Evolutionary conservation across 805 yeast species (phyloP).

Genomic region (Candida hungchunana): DNA sequence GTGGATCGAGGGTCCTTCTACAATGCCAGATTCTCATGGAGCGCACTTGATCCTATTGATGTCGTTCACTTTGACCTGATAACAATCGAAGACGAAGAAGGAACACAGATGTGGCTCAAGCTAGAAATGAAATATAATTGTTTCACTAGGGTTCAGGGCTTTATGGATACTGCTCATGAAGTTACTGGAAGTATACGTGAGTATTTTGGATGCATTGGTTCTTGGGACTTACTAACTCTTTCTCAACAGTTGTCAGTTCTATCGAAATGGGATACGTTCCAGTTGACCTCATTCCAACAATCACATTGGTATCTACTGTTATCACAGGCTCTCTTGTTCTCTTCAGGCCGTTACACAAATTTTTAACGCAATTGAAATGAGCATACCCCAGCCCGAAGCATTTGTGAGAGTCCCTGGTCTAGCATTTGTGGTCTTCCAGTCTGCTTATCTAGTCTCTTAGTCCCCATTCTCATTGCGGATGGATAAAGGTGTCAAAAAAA

Average conservation of each 20-base stretch:
- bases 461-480: too few relatives aligned
- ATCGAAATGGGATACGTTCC: constrained; percentile 8
- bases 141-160: constrained; percentile 8
- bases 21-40: constrained; percentile 23
- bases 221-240: constrained; percentile 1
- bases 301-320: constrained; percentile 2
- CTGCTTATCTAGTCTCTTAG: too few relatives aligned
- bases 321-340: constrained; percentile 1
- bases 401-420: not conserved
- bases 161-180: not conserved
- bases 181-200: constrained; percentile 15
- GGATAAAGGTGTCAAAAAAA: too few relatives aligned
- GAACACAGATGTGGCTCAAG: constrained; percentile 5
- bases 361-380: constrained; percentile 5
- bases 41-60: constrained; percentile 22
- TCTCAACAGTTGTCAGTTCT: constrained; percentile 7
- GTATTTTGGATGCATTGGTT: constrained; percentile 1
- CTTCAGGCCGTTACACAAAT: not conserved
- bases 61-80: constrained; percentile 13
- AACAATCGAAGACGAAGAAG: constrained; percentile 4
- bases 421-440: not conserved
- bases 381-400: not conserved
- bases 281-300: constrained; percentile 6
- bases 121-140: constrained; percentile 15
- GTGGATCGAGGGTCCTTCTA: constrained; percentile 3